Percentiles rank a stretch among this genome's conserved stretches.
Conservation (phyloP, 2,329 filamentous ascomycete genomes). For the Shiraia sp. region DNA sequence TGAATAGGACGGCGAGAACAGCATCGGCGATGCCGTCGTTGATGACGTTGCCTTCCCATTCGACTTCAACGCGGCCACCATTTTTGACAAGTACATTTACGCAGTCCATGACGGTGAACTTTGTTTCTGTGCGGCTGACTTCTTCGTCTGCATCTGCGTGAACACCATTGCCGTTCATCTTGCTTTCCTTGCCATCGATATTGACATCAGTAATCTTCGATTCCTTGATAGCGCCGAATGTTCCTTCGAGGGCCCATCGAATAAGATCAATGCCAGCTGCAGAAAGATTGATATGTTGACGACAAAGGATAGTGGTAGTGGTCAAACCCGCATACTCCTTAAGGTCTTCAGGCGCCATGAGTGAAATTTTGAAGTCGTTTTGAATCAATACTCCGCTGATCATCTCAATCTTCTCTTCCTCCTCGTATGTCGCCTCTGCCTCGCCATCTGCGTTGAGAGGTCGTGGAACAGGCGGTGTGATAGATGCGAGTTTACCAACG, state of each 20-base stretch:
- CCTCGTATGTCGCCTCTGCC: conserved; percentile 18
- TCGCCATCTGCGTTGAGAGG: conserved; percentile 40
- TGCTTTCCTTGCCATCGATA: conserved; percentile 41
- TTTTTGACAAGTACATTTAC: conserved; percentile 77
- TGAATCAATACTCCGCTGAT: conserved; percentile 92
- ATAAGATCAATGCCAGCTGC: conserved; percentile 90
- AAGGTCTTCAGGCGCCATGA: conserved; percentile 96
- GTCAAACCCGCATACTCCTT: conserved; percentile 96
- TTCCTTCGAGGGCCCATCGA: conserved; percentile 90
- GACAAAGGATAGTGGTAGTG: conserved; percentile 91
- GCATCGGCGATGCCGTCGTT: conserved; percentile 99
- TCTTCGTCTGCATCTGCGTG: conserved; percentile 66
- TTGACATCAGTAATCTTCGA: conserved; percentile 31
- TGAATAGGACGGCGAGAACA: conserved; percentile 88
- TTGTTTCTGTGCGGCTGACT: conserved; percentile 56
- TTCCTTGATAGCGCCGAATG: conserved; percentile 77
- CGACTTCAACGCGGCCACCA: conserved; percentile 81
- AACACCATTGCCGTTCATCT: conserved; percentile 42
- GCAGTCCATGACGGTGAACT: conserved; percentile 83
- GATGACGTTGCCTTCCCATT: conserved; percentile 97
- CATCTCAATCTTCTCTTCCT: conserved; percentile 54
- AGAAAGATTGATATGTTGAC: conserved; percentile 83
- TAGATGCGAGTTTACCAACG: conserved; percentile 86
- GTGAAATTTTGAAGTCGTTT: conserved; percentile 94
- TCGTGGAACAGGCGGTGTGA: conserved; percentile 64